Conservation (phyloP, 805 yeast genomes). For the Wickerhamiella spandovensis region DNA sequence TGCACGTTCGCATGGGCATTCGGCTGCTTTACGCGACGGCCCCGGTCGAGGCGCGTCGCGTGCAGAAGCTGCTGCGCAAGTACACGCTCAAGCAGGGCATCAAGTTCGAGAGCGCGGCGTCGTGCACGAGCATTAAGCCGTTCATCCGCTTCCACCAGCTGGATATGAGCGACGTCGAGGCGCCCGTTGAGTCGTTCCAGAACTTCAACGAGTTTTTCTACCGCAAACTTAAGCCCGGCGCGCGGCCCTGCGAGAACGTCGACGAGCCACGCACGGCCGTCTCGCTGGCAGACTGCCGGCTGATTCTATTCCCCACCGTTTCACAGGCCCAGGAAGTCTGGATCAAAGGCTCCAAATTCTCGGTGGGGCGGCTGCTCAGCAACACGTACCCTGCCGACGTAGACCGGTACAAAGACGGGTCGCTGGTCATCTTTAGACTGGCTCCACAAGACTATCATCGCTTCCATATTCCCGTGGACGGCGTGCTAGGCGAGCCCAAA, state of each 20-base stretch:
- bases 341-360: conserved; percentile 78
- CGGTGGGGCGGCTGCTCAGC: conserved; percentile 46
- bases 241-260: conserved; percentile 56
- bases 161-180: conserved; percentile 55
- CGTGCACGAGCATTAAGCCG: conserved; percentile 53
- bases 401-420: conserved; percentile 35
- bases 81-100: conserved; percentile 70
- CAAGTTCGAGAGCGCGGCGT: conserved; percentile 62
- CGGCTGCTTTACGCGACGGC: conserved; percentile 73
- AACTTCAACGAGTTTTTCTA: conserved; percentile 87
- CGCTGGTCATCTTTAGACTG: conserved; percentile 67
- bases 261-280: conserved; percentile 37
- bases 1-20: conserved; percentile 78
- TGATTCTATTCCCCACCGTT: conserved; percentile 52
- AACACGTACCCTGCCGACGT: conserved; percentile 28
- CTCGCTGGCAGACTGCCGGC: conserved; percentile 82
- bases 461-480: conserved; percentile 79
- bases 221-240: conserved; percentile 55
- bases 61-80: conserved; percentile 56
- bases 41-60: conserved; percentile 65
- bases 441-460: conserved; percentile 98
- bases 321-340: conserved; percentile 58
- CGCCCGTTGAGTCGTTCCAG: conserved; percentile 36
- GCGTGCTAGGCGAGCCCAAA: conserved; percentile 49
- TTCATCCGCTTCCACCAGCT: conserved; percentile 76